Conservation (phyloP, 306 rosid species). For the Sophora flavescens region DNA sequence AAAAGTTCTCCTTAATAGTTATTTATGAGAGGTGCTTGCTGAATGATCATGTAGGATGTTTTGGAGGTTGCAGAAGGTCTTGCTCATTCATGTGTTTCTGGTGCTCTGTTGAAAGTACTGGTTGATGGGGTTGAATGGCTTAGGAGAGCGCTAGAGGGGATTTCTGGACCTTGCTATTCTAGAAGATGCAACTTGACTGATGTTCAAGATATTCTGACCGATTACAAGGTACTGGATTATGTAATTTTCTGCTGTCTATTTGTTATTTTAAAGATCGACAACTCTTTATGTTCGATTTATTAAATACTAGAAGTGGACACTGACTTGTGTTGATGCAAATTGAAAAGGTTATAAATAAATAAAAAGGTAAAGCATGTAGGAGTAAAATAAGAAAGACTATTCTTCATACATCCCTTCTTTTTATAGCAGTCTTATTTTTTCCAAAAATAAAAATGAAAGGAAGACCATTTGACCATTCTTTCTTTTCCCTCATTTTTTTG, state of each 20-base stretch:
- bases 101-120: constrained; percentile 65
- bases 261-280: constrained; percentile 13
- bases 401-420: constrained; percentile 8
- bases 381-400: constrained; percentile 9
- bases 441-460: neutral
- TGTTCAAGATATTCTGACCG: constrained; percentile 69
- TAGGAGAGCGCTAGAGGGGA: constrained; percentile 68
- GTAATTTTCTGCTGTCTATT: constrained; percentile 31
- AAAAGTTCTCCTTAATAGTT: constrained; percentile 15
- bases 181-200: constrained; percentile 70
- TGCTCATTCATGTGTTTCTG: constrained; percentile 53
- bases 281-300: constrained; percentile 19
- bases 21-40: constrained; percentile 41
- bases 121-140: constrained; percentile 80
- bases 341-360: neutral
- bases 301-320: constrained; percentile 33
- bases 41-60: constrained; percentile 68
- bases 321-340: neutral
- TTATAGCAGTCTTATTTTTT: too few species aligned
- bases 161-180: constrained; percentile 54
- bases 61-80: constrained; percentile 67
- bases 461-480: neutral
- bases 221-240: constrained; percentile 60
- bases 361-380: neutral
- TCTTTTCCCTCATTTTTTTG: neutral